Conservation (phyloP, 495 filamentous ascomycete species). For the Hypoxylon subgilvum region DNA sequence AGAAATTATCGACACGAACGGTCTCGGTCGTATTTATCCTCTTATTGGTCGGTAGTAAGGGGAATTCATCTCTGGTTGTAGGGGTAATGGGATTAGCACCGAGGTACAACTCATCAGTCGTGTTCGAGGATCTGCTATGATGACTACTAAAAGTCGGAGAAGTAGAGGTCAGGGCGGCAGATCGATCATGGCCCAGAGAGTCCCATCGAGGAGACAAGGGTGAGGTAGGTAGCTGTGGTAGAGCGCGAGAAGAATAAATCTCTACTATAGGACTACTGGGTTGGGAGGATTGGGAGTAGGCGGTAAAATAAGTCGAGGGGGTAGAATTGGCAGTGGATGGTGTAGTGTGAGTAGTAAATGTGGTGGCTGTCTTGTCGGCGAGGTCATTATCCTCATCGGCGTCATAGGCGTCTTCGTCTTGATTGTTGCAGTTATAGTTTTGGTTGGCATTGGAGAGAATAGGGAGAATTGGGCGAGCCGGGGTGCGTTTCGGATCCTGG, state of each 20-base stretch:
- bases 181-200: slow-evolving; percentile 41
- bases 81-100: slow-evolving; percentile 28
- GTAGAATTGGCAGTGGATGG: slow-evolving; percentile 26
- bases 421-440: slow-evolving; percentile 7
- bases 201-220: slow-evolving; percentile 54
- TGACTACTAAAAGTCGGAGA: slow-evolving; percentile 30
- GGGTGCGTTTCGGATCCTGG: slow-evolving; percentile 38
- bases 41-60: slow-evolving; percentile 27
- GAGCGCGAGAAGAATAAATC: slow-evolving; percentile 28
- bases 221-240: slow-evolving; percentile 35
- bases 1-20: slow-evolving; percentile 57
- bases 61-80: slow-evolving; percentile 40
- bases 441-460: slow-evolving; percentile 33
- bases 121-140: slow-evolving; percentile 29
- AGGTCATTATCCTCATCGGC: slow-evolving; percentile 33
- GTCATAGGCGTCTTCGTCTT: slow-evolving; percentile 24
- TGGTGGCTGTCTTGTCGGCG: slow-evolving; percentile 21
- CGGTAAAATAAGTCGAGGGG: slow-evolving; percentile 23
- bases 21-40: slow-evolving; percentile 38
- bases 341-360: slow-evolving; percentile 32
- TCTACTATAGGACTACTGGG: slow-evolving; percentile 29
- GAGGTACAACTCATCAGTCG: slow-evolving; percentile 32
- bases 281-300: slow-evolving; percentile 33
- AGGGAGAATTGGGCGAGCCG: slow-evolving; percentile 31
- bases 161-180: slow-evolving; percentile 20